Evolutionary conservation across 2,329 filamentous ascomycete species (phyloP).

Genomic region (Pseudogymnoascus sp.): DNA sequence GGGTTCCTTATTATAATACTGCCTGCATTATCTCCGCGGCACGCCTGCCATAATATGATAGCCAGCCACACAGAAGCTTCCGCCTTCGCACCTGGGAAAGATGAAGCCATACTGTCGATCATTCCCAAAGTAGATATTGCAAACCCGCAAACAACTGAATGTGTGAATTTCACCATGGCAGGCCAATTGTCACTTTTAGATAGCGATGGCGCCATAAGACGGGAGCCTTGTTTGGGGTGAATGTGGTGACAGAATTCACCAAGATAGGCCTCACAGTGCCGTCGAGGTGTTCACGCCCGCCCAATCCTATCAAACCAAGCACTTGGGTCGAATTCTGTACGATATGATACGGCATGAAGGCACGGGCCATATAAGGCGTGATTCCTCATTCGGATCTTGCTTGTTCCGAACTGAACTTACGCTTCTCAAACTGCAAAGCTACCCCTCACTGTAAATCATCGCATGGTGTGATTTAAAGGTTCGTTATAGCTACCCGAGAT

Average conservation of each 20-base stretch:
- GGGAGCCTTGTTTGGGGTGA: not conserved
- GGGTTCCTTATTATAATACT: not conserved
- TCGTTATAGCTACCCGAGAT: not conserved
- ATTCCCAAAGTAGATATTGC: not conserved
- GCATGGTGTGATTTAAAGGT: not conserved
- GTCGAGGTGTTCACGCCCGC: not conserved
- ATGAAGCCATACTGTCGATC: not conserved
- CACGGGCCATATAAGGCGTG: conserved; percentile 3
- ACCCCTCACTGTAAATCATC: not conserved
- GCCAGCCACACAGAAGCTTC: not conserved
- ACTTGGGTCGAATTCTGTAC: not conserved
- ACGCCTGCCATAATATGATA: not conserved
- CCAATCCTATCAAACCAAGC: not conserved
- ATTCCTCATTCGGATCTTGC: not conserved
- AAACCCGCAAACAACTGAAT: not conserved
- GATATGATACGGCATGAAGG: not conserved
- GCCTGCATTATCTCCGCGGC: not conserved
- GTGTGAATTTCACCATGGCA: not conserved
- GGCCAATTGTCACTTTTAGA: not conserved
- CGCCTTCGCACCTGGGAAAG: not conserved
- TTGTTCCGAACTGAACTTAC: not conserved
- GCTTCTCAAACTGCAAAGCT: not conserved
- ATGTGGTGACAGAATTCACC: not conserved
- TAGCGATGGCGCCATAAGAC: not conserved
- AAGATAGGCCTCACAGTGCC: not conserved